Base-by-base conservation (phyloP, 1,284 basidiomycete genomes). In the Gomphus sp. region DNA sequence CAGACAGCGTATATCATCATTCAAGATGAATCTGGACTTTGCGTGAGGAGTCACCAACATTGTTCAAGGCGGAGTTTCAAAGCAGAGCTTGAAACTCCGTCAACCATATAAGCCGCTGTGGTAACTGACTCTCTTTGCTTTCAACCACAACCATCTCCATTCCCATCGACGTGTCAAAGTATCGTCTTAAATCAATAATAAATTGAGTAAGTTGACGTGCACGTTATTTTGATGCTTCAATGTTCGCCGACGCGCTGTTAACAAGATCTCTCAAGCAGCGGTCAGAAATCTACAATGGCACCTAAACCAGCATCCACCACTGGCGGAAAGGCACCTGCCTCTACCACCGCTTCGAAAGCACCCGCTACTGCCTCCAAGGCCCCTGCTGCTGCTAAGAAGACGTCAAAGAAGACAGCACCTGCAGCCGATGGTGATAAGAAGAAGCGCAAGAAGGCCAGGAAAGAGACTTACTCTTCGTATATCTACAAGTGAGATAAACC, bases 401-500 rank as follows among this genome's bases (percentile, higher is more conserved):
- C 76, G 56, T 77, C 76, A 41, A 80, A 81, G 74, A 83, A 82
- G 76, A 78, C 80, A 14, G 69, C 69, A 9, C 65, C 67, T 12
- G 66, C 70, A 45, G 73, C 67, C 55, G 80, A 76, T 58, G 77
- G 76, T 22, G 80, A 80, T 64, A 82, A 82, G 76, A 79, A 78
- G 74, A 81, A 81, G 76, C 74, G 79, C 65, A 76, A 73, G 66
- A 82, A 81, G 76, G 66, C 74, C 55, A 75, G 81, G 67, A 83
- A 83, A 76, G 82, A 85, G 76, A 82, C 82, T 22, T 85, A 84
- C 77, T 80, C 80, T 61, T 80, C 81, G 28, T 86, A 85, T 76
- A 84, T 86, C 71, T 85, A 85, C 77, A 85, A 84, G 73, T 58
- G 33, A 52, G 82, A 79, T 75, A 65, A 65, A 73, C 28, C 5